These are phyloP conservation scores for Penicillium chermesinum DNA, from an alignment of 495 filamentous ascomycete genomes.

Conservation along the genomic window DNA sequence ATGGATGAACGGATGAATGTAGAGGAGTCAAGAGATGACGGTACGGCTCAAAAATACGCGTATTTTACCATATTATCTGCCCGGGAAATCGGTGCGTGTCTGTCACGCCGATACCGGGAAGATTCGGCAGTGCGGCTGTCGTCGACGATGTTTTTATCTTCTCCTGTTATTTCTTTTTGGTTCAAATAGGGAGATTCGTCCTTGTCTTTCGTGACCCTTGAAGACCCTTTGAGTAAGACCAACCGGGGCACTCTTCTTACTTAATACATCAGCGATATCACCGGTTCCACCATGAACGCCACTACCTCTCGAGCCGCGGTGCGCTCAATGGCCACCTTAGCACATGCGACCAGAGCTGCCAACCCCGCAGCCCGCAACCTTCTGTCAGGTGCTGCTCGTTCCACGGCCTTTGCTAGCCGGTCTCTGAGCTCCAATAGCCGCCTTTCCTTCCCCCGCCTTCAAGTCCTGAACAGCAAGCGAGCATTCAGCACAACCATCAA, in stretches of 20 bases:
- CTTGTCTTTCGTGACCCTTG: slow-evolving; percentile 3
- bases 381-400: slow-evolving; percentile 25
- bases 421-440: slow-evolving; percentile 35
- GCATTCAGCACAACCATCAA: slow-evolving; percentile 40
- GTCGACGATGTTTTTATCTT: slow-evolving; percentile 15
- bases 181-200: slow-evolving; percentile 14
- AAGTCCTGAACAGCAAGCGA: slow-evolving; percentile 38
- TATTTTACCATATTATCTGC: slow-evolving; percentile 1
- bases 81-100: slow-evolving; percentile 3
- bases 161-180: slow-evolving; percentile 7
- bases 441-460: slow-evolving; percentile 38
- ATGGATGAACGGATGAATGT: slow-evolving; percentile 8
- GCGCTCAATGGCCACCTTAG: slow-evolving; percentile 40
- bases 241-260: too few relatives aligned
- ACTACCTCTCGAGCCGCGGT: slow-evolving; percentile 40
- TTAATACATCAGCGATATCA: background rate
- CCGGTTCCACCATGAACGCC: slow-evolving; percentile 19
- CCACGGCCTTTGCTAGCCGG: slow-evolving; percentile 28
- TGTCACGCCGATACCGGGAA: slow-evolving; percentile 37
- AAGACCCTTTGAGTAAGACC: too few relatives aligned
- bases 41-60: slow-evolving; percentile 18
- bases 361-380: slow-evolving; percentile 36
- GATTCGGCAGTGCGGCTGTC: slow-evolving; percentile 29
- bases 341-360: slow-evolving; percentile 36
- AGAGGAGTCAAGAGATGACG: slow-evolving; percentile 12